A percentile compares a stretch with the other conserved stretches of the same genome.
phyloP scores from a whole-genome alignment of 106 monocot genomes.

The Apostasia shenzhenica region DNA sequence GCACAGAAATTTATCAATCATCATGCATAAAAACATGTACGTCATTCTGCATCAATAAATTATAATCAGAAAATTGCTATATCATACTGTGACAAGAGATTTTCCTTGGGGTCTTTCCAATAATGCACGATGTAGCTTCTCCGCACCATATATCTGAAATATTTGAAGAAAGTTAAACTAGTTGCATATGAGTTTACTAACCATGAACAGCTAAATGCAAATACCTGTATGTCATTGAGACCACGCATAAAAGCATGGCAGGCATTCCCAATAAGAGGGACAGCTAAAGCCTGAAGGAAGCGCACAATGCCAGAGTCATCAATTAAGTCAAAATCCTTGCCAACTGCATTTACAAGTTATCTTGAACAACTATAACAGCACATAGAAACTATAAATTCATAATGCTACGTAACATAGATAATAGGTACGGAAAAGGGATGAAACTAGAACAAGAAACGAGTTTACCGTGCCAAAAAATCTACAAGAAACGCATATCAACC shows the following conservation, averaged over 20 bases:
- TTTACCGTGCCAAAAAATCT: too few relatives aligned
- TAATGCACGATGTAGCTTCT: conserved; percentile 68
- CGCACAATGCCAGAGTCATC: conserved; percentile 53
- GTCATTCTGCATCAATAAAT: neutral
- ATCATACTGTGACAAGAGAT: conserved; percentile 72
- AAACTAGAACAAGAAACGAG: neutral
- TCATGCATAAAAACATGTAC: neutral
- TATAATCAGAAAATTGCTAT: neutral
- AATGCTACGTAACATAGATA: too few relatives aligned
- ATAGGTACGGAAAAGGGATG: neutral
- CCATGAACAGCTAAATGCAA: neutral
- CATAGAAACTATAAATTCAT: neutral
- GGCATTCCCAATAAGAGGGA: conserved; percentile 76
- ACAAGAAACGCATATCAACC: too few relatives aligned
- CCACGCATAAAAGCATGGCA: conserved; percentile 96
- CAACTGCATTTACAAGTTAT: conserved; percentile 31
- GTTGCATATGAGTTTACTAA: neutral
- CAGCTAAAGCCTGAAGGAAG: conserved; percentile 62
- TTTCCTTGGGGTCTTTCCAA: conserved; percentile 56
- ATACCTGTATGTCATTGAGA: conserved; percentile 69
- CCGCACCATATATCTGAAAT: conserved; percentile 71
- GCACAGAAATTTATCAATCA: too few relatives aligned
- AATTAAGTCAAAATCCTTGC: conserved; percentile 39
- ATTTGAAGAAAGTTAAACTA: neutral
- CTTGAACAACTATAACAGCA: neutral